Evolutionary conservation across 176 grass and related monocot species (phyloP), one percentile per base, ranked within the genome.

Genomic region (Oryza glaberrima): DNA sequence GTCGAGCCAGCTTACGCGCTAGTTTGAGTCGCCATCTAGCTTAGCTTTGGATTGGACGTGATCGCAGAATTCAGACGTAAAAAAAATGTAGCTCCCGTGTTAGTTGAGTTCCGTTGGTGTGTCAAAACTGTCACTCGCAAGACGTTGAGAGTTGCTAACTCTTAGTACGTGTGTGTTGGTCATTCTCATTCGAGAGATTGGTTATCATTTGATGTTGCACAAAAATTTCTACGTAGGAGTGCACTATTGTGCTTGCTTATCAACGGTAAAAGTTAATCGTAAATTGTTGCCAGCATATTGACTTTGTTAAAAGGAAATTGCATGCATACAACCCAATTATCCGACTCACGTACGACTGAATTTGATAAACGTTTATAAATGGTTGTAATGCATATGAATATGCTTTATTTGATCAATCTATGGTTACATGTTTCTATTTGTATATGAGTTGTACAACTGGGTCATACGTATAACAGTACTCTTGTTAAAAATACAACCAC

Each of bases 1-100:
- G 88, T 86, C 19, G 84, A 90, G 36, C 84, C 88, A 38, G 79
- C 88, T 60, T 90, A 78, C 26, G 88, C 80, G 47, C 74, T 83
- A 43, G 84, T 75, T 67, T 90, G 47, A 86, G 61, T n/a, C 6
- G 61, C 16, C 6, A 17, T 20, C 51, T 56, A 40, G 38, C 28
- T 30, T 30, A 56, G 51, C 51, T 56, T 49, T 49, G 66, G 67
- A 26, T 64, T 40, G 25, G 60, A 19, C 67, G 67, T 30, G 28
- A 30, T 40, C 76, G 35, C 73, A 60, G 46, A 74, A 43, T 28
- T 78, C 19, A 66, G 44, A 19, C 82, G 73, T 90, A 40, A 90
- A 67, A 30, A 67, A 77, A 73, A 8, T 54, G 17, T 43, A 52
- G 38, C 10, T 65, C 22, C 23, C 14, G 15, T 3, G 28, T 47